Conservation (phyloP, 2,329 filamentous ascomycete genomes). For the Colletotrichum somersetense region DNA sequence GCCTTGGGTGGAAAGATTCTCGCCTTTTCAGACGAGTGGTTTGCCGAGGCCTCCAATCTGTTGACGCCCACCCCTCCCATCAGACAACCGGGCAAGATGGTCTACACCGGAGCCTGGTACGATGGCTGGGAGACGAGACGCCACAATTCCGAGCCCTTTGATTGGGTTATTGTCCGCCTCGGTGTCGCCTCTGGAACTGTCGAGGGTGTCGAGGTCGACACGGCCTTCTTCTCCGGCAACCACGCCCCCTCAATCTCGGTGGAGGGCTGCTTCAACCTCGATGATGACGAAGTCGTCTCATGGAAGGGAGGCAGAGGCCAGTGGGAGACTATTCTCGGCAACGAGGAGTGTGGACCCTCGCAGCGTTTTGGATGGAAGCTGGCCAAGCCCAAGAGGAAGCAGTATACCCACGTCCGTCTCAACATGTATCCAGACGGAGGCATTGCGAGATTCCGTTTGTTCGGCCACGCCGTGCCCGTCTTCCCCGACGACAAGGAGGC, state of each 20-base stretch:
- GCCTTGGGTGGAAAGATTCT: conserved; percentile 73
- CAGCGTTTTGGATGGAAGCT: conserved; percentile 82
- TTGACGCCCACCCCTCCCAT: conserved; percentile 74
- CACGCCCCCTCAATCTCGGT: conserved; percentile 84
- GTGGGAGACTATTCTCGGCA: conserved; percentile 79
- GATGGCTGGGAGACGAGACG: conserved; percentile 78
- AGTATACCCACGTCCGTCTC: conserved; percentile 83
- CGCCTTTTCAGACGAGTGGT: conserved; percentile 77
- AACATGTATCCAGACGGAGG: conserved; percentile 91
- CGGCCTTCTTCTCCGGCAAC: conserved; percentile 85
- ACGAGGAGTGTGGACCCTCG: conserved; percentile 79
- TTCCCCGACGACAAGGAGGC: conserved; percentile 75
- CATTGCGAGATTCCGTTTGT: conserved; percentile 84
- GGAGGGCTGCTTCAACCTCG: conserved; percentile 77
- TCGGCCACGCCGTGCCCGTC: conserved; percentile 80
- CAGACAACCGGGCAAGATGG: conserved; percentile 75
- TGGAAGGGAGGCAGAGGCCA: conserved; percentile 70
- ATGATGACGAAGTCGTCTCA: conserved; percentile 73
- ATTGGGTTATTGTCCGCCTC: conserved; percentile 75
- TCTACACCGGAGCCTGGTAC: conserved; percentile 77
- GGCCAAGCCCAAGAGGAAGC: conserved; percentile 67
- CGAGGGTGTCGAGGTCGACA: conserved; percentile 83
- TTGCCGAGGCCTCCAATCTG: conserved; percentile 74
- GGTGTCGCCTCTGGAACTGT: conserved; percentile 79
- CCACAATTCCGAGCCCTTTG: conserved; percentile 73